Evolutionary conservation across 306 rosid species (phyloP).

Genomic region (Carpinus viminea): DNA sequence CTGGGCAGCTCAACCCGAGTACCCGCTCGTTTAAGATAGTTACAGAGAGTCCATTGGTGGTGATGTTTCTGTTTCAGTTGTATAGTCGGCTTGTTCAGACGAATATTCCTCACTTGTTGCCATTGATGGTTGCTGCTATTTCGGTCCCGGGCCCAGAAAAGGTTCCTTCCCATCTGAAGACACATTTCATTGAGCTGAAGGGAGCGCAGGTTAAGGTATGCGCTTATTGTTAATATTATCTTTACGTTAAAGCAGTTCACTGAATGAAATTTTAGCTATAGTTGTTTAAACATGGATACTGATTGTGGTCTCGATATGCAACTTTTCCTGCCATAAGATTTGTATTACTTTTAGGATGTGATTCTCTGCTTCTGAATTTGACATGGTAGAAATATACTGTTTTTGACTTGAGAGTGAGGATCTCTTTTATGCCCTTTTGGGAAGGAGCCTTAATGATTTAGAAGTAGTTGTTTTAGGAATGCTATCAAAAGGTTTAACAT

Average conservation of each 20-base stretch:
- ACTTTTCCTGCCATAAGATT: neutral
- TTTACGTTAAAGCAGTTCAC: neutral
- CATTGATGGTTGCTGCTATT: slow-evolving; percentile 96
- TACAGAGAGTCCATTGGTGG: slow-evolving; percentile 97
- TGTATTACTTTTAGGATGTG: neutral
- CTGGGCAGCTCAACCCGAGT: slow-evolving; percentile 87
- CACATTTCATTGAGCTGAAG: slow-evolving; percentile 85
- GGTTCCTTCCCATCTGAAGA: slow-evolving; percentile 78
- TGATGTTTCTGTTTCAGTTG: slow-evolving; percentile 93
- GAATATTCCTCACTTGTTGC: slow-evolving; percentile 89
- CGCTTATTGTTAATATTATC: neutral
- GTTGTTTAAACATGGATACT: neutral
- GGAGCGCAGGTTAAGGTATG: slow-evolving; percentile 98
- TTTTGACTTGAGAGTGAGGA: neutral
- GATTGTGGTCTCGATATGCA: neutral
- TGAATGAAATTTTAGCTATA: neutral
- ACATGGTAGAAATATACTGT: neutral
- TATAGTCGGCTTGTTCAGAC: slow-evolving; percentile 93
- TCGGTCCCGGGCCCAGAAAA: slow-evolving; percentile 96
- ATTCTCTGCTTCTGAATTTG: neutral
- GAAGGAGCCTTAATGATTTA: neutral
- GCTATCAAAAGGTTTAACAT: too few relatives aligned
- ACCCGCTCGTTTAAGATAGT: slow-evolving; percentile 91
- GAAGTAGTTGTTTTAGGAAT: neutral
- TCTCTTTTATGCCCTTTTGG: neutral